These are phyloP conservation scores for Eucalyptus microcorys DNA, from an alignment of 345 rosid species.

Conservation along the genomic window DNA sequence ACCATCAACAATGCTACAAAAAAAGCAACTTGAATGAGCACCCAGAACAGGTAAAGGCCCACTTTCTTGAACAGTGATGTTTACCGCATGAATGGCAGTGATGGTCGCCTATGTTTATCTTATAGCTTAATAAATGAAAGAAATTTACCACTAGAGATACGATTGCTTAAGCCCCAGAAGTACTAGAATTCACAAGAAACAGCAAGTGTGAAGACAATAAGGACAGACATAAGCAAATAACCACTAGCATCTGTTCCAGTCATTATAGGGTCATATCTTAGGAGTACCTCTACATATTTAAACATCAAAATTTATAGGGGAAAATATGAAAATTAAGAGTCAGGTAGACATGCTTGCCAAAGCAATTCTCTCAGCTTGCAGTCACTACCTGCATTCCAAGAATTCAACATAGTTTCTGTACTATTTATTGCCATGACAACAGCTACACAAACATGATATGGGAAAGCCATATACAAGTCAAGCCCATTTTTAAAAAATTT, in stretches of 20 bases:
- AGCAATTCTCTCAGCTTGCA: background rate
- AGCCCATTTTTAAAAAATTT: background rate
- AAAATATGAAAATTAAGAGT: background rate
- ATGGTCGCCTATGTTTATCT: background rate
- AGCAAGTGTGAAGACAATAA: background rate
- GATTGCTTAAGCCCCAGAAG: background rate
- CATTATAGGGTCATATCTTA: background rate
- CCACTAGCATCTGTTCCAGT: background rate
- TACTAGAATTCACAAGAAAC: background rate
- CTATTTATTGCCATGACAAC: background rate
- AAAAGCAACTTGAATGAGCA: background rate
- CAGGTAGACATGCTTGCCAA: background rate
- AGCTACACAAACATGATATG: background rate
- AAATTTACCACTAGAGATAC: background rate
- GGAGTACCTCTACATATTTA: background rate
- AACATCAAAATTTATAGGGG: background rate
- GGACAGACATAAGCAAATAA: background rate
- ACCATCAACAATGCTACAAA: constrained; percentile 54
- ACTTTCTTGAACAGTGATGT: background rate
- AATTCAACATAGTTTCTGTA: background rate
- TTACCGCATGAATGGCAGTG: background rate
- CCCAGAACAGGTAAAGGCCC: background rate
- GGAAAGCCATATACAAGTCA: background rate
- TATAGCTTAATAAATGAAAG: background rate
- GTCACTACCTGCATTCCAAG: background rate